phyloP scores from a whole-genome alignment of 2,329 filamentous ascomycete species.

The Colletotrichum magnum region DNA sequence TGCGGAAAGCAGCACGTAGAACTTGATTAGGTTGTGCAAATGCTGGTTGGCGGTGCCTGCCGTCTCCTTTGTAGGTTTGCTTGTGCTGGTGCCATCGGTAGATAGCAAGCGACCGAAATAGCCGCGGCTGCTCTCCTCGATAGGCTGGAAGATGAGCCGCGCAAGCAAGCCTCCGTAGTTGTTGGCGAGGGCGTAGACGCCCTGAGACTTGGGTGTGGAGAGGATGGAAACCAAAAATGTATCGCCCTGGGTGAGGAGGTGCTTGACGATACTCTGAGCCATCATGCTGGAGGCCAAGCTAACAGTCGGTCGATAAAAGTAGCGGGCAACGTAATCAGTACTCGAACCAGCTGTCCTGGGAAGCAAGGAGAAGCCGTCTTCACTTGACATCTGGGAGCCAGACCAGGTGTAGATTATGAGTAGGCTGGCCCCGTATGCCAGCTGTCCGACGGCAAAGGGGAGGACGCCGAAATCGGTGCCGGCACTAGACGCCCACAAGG shows the following conservation, averaged over 20 bases:
- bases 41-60: slow-evolving; percentile 60
- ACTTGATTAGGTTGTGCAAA: slow-evolving; percentile 75
- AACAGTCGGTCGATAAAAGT: slow-evolving; percentile 80
- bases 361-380: slow-evolving; percentile 78
- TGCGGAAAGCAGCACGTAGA: slow-evolving; percentile 82
- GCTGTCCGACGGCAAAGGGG: slow-evolving; percentile 90
- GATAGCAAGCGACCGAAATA: slow-evolving; percentile 87
- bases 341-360: slow-evolving; percentile 55
- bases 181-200: slow-evolving; percentile 91
- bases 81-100: slow-evolving; percentile 42
- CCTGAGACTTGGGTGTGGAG: slow-evolving; percentile 84
- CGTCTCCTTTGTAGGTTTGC: slow-evolving; percentile 44
- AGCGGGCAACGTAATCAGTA: slow-evolving; percentile 64
- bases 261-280: slow-evolving; percentile 90
- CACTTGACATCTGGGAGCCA: slow-evolving; percentile 68
- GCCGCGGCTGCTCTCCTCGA: slow-evolving; percentile 93
- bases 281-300: slow-evolving; percentile 86
- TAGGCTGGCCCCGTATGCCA: slow-evolving; percentile 80
- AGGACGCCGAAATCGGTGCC: slow-evolving; percentile 78
- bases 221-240: slow-evolving; percentile 87
- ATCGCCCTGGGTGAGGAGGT: slow-evolving; percentile 94
- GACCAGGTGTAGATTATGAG: slow-evolving; percentile 78
- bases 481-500: slow-evolving; percentile 71
- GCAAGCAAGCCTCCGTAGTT: slow-evolving; percentile 95
- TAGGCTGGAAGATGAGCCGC: slow-evolving; percentile 90